Base-by-base conservation (phyloP, 208 protist species). In the Acanthamoeba rhysodes region DNA sequence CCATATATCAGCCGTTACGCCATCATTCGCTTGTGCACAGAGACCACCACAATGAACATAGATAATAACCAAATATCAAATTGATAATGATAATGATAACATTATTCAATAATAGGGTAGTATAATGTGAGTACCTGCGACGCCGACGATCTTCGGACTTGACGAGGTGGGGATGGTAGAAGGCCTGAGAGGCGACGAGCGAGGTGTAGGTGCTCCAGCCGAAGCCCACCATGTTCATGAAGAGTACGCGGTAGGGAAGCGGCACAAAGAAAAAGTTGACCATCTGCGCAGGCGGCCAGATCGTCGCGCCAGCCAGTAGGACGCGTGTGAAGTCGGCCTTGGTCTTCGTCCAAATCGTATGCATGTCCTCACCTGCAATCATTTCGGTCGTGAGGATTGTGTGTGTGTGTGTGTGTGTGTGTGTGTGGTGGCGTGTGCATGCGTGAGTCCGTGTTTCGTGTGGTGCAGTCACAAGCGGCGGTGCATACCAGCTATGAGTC, bases 161-260 rank as follows among this genome's bases (percentile, higher is more conserved):
- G 41, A 2, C 16, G 27, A 57, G 41, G 45, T 53, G 76, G 22
- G 53, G 76, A 12, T 85, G 76, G n/a, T n/a, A 18, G 76, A 85
- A 85, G 16, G 76, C 41, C 32, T 34, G 32, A 7, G 76, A 91
- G 14, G 84, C 84, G 18, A 91, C 84, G 22, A 91, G 37, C 34
- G 57, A 72, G 16, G 84, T 72, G 84, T 72, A 91, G 55, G 84
- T 91, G 57, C 84, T 92, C 85, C 85, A 92, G 24, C 85, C 85
- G 34, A 92, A 53, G n/a, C 85, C 85, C 85, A 92, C 85, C 5
- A 92, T 53, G 57, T 92, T 92, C 8, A 74, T 92, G 85, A 92
- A 92, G 0, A 92, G 59, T 2, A 92, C 85, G 12, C 62, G 85
- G 34, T 92, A 92, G 85, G 50, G 32, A 27, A 92, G 55, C 48